Conservation (phyloP, 1,284 basidiomycete genomes). For the Marasmius tenuissimus region DNA sequence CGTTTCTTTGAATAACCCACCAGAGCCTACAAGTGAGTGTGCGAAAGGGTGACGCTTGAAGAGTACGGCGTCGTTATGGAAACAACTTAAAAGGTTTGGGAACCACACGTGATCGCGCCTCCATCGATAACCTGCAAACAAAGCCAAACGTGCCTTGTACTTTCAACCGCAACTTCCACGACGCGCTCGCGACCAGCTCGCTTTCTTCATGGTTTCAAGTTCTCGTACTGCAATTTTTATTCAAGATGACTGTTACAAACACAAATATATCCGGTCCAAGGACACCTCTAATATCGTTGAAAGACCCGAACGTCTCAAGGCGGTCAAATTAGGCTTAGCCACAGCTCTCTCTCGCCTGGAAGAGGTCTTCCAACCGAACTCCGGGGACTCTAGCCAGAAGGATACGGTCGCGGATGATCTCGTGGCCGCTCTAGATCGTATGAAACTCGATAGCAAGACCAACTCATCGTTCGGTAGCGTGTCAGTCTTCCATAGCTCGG, state of each 20-base stretch:
- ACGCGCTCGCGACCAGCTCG: neutral
- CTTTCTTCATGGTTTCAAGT: neutral
- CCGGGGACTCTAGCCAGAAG: slow-evolving; percentile 3
- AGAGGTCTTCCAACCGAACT: slow-evolving; percentile 21
- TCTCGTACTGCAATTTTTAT: slow-evolving; percentile 37
- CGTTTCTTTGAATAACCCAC: too few species aligned
- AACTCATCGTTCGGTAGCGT: slow-evolving; percentile 27
- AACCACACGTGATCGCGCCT: neutral
- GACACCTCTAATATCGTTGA: slow-evolving; percentile 80
- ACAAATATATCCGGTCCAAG: slow-evolving; percentile 77
- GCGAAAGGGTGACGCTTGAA: too few species aligned
- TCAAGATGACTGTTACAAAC: slow-evolving; percentile 70
- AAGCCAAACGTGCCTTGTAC: neutral
- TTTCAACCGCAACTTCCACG: neutral
- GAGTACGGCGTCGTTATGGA: too few species aligned
- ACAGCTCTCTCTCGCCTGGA: slow-evolving; percentile 77
- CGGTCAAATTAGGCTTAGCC: slow-evolving; percentile 78
- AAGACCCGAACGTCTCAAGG: slow-evolving; percentile 85
- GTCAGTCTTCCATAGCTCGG: slow-evolving; percentile 50
- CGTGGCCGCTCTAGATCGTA: slow-evolving; percentile 49
- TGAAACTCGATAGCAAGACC: slow-evolving; percentile 43
- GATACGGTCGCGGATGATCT: slow-evolving; percentile 46
- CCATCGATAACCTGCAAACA: neutral
- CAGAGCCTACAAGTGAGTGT: too few species aligned
- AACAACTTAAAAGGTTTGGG: too few species aligned